Evolutionary conservation across 2,329 filamentous ascomycete genomes (phyloP), one percentile per base, ranked within the genome.

Genomic region (Myotisia sp.): DNA sequence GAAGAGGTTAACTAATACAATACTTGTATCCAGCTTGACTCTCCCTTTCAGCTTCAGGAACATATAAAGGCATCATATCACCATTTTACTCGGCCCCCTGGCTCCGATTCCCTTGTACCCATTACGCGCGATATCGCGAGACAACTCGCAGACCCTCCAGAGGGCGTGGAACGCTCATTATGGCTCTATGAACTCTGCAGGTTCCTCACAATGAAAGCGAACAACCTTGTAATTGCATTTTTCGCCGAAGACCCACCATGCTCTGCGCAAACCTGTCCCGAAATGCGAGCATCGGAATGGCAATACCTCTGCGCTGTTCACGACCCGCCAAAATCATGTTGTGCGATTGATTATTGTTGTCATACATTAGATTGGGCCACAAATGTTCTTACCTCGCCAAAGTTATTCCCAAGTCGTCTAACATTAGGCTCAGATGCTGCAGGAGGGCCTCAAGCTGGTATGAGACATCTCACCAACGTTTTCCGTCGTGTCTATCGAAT

Each of bases 281-380:
- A 98, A 61, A 98, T 98, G 90, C 85, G 90, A 52, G 90, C 90
- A 2, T 90, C 82, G 19, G 87, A 98, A 64, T 98, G 90, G 90
- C 90, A 98, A 61, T 98, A 95, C 52, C 74, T 98, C 30, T 98
- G 90, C 62, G 90, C 90, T 33, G 90, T 95, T 3, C 90, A 98
- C 55, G 87, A 95, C 53, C 80, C 85, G 32, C 90, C 90, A 31
- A 95, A 95, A 62, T 82, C 79, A 49, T 98, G 90, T 64, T 94
- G 87, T 58, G 90, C 90, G 33, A 94, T 98, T 52, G 90, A 98
- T 61, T 98, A 98, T 63, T 94, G 86, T 68, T 95, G 87, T 56
- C 90, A 98, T 55, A 98, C 90, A 0, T 76, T 98, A 27, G 90
- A 98, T 62, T 95, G 87, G 84, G 90, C 90, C 2, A 86, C 84